Conservation (phyloP, 352 stramenopile species). For the Saprolegnia diclina region DNA sequence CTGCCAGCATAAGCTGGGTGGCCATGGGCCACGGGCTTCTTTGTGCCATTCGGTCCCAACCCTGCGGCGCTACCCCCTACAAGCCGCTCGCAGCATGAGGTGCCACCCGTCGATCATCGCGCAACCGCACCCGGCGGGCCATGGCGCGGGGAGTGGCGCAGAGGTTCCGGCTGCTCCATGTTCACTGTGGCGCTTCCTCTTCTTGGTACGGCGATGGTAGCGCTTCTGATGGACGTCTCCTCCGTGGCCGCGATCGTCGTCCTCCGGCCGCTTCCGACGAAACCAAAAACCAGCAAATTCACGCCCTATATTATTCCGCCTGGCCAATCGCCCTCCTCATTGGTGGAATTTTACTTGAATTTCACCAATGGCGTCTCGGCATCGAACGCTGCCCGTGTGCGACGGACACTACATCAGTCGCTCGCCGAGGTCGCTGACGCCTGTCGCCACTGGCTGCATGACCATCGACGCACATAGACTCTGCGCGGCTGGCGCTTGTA, state of each 20-base stretch:
- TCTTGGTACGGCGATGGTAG: background rate
- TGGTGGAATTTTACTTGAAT: background rate
- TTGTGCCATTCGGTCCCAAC: background rate
- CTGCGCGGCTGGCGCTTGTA: no score
- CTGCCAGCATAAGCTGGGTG: background rate
- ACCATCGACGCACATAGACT: no score
- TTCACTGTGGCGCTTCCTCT: background rate
- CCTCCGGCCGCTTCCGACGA: slow-evolving; percentile 6
- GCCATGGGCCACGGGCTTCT: background rate
- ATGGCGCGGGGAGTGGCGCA: background rate
- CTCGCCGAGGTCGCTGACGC: background rate
- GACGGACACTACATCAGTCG: background rate
- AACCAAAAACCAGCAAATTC: slow-evolving; percentile 24
- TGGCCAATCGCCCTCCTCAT: background rate
- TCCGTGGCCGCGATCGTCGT: background rate
- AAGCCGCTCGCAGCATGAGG: background rate
- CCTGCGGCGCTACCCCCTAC: background rate
- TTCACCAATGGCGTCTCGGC: background rate
- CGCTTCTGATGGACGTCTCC: background rate
- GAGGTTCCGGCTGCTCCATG: background rate
- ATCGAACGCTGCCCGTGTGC: background rate
- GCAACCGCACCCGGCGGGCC: background rate
- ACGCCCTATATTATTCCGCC: slow-evolving; percentile 16
- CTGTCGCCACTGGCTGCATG: no score
- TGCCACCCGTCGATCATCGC: background rate